phyloP scores from a whole-genome alignment of 2,329 filamentous ascomycete species.

The Spiromastix sp. region DNA sequence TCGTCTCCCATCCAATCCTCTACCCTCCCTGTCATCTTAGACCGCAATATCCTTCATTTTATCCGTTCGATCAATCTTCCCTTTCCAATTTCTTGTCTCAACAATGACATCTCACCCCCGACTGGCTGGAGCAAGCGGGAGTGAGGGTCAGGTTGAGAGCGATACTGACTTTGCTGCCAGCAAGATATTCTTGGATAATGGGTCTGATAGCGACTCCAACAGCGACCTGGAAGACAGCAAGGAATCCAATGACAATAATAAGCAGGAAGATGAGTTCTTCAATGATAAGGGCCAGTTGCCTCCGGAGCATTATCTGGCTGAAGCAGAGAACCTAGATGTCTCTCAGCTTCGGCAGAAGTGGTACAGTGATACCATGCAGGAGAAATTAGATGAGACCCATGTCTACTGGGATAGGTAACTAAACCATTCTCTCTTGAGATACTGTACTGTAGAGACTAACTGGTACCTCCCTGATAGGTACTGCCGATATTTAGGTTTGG shows the following conservation, averaged over 20 bases:
- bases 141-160: conserved; percentile 32
- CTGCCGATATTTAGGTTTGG: conserved; percentile 11
- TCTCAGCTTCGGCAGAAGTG: conserved; percentile 18
- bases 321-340: conserved; percentile 18
- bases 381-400: conserved; percentile 17
- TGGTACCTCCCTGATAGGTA: conserved; percentile 13
- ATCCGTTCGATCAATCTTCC: neutral
- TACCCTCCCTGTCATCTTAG: neutral
- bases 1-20: neutral
- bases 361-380: conserved; percentile 17
- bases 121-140: no score
- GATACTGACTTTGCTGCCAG: conserved; percentile 11
- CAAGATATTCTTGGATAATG: conserved; percentile 12
- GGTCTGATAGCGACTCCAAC: conserved; percentile 10
- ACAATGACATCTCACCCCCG: no score
- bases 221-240: conserved; percentile 6
- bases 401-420: conserved; percentile 17
- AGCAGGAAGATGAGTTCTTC: conserved; percentile 7
- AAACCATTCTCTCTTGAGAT: neutral
- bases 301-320: conserved; percentile 14
- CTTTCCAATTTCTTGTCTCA: conserved; percentile 1
- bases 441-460: neutral
- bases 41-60: neutral
- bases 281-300: conserved; percentile 12
- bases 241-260: no score